Percentiles rank a stretch among this genome's conserved stretches.
Evolutionary conservation across 257 asterid genomes (phyloP).

Genomic region (Echites panduratus): DNA sequence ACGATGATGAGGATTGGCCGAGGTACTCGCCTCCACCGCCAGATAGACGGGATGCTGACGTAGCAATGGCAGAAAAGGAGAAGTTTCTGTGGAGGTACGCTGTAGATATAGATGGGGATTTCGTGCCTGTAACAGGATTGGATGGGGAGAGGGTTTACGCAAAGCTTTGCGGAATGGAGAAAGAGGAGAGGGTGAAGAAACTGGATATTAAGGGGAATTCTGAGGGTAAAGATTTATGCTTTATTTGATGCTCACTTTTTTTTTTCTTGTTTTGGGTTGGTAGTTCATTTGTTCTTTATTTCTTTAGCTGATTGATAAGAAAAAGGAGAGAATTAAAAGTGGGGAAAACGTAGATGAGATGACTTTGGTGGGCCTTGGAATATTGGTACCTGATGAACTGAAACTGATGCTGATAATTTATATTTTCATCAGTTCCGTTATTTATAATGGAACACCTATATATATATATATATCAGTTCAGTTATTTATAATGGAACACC

Average conservation of each 20-base stretch:
- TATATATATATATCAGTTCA: neutral
- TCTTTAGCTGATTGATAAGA: neutral
- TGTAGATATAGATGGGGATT: conserved; percentile 76
- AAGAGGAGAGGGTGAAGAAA: conserved; percentile 44
- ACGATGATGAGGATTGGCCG: conserved; percentile 60
- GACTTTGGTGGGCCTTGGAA: neutral
- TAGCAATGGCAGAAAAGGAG: conserved; percentile 39
- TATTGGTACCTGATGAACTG: neutral
- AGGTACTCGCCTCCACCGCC: conserved; percentile 42
- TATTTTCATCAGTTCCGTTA: neutral
- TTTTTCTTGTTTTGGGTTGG: neutral
- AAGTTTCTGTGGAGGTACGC: conserved; percentile 63
- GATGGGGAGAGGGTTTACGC: conserved; percentile 96
- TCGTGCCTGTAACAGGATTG: conserved; percentile 81
- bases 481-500: neutral
- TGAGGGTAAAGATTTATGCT: conserved; percentile 33
- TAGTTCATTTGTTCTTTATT: neutral
- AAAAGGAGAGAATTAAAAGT: neutral
- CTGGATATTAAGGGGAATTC: conserved; percentile 29
- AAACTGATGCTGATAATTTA: neutral
- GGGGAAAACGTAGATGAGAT: neutral
- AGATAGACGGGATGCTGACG: conserved; percentile 41
- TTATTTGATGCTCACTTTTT: neutral
- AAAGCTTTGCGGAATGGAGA: conserved; percentile 45
- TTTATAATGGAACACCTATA: neutral